Base-by-base conservation (phyloP, 2,329 filamentous ascomycete genomes). In the Esteya vermicola region DNA sequence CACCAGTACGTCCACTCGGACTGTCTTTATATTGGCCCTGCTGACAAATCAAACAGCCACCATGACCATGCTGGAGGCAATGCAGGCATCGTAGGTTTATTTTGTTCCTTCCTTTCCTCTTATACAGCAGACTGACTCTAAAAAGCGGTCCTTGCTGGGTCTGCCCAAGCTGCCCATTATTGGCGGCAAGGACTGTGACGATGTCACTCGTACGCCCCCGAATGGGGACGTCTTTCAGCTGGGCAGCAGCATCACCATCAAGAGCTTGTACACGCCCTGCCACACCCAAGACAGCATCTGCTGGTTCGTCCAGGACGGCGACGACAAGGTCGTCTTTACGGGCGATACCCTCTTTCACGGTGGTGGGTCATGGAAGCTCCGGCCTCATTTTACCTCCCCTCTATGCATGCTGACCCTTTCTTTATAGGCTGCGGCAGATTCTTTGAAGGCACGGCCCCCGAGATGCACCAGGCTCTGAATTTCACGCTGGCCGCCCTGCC, bases 261-360 rank as follows among this genome's bases (percentile, higher is more conserved):
- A 75, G 55, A 82, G 84, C 20, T 66, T 96, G n/a, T 83, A 96
- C 61, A 98, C 91, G 12, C 91, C 91, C 2, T 98, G 91, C 59
- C 91, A 98, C 58, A 98, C 91, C 2, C 88, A 95, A 63, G 91
- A 98, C 63, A 95, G 88, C 59, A 94, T 98, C 56, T 98, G 91
- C 68, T 98, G 79, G 65, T 85, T 78, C 50, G 78, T 91, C 66
- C 75, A 94, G 60, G 89, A 98, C 53, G 78, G 76, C 18, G 65
- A 75, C 36, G 63, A 72, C 42, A 78, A 74, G 51, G 88, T 72
- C 8, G 85, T 98, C 4, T 98, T 98, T 55, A 96, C 91, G 0
- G 91, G 91, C 9, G 91, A 98, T 57, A 98, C 91, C 0, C 65
- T 98, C 28, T 98, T 98, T 62, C 89, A 93, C 54, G 88, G 82